phyloP scores from a whole-genome alignment of 106 monocot species.

The Triglochin maritima region DNA sequence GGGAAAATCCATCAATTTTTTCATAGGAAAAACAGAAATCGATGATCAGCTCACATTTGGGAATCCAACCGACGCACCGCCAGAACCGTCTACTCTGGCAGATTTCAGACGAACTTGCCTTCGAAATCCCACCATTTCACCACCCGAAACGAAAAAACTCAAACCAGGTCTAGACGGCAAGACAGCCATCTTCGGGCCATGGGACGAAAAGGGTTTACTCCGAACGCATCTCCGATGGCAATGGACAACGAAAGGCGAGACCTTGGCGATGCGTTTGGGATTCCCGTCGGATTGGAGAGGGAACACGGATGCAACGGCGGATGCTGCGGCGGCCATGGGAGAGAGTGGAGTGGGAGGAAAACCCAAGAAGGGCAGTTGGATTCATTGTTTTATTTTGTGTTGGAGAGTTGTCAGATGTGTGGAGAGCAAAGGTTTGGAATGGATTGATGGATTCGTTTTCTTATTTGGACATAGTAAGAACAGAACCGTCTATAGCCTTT shows the following conservation, averaged over 20 bases:
- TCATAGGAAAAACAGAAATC: too few relatives aligned
- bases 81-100: slow-evolving; percentile 11
- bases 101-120: slow-evolving; percentile 15
- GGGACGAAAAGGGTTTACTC: slow-evolving; percentile 1
- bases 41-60: slow-evolving; percentile 19
- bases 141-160: not conserved
- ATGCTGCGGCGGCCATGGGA: slow-evolving; percentile 5
- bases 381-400: too few relatives aligned
- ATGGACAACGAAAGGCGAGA: not conserved
- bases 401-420: too few relatives aligned
- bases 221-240: not conserved
- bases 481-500: too few relatives aligned
- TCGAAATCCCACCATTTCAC: not conserved
- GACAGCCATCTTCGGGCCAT: not conserved
- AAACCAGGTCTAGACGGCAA: not conserved
- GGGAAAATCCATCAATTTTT: too few relatives aligned
- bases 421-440: too few relatives aligned
- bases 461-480: too few relatives aligned
- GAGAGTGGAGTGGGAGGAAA: not conserved
- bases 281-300: not conserved
- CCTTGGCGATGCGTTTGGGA: not conserved
- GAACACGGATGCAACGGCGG: slow-evolving; percentile 6
- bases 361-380: not conserved
- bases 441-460: too few relatives aligned
- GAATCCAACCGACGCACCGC: slow-evolving; percentile 9